Evolutionary conservation across 441 rosid species (phyloP).

Genomic region (Gossypium aridum): DNA sequence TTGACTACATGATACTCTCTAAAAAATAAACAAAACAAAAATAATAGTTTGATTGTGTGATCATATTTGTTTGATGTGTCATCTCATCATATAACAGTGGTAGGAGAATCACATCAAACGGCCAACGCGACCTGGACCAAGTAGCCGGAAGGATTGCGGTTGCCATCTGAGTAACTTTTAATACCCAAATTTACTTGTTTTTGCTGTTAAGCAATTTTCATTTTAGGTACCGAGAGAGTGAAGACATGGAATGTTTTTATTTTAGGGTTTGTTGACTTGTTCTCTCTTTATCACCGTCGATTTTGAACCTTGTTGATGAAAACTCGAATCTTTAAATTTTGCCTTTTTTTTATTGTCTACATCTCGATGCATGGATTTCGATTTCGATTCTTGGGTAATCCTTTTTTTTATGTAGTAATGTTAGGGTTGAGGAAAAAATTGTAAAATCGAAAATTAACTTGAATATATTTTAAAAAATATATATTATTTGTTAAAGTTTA

Average conservation of each 20-base stretch:
- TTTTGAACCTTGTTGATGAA: neutral
- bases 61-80: neutral
- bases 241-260: neutral
- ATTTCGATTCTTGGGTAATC: too few species aligned
- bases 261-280: neutral
- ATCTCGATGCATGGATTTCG: neutral
- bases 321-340: neutral
- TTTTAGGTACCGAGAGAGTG: neutral
- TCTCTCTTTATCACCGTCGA: neutral
- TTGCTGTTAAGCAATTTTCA: neutral
- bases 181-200: neutral
- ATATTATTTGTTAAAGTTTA: too few species aligned
- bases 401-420: too few species aligned
- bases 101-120: conserved; percentile 46
- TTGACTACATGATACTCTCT: too few species aligned
- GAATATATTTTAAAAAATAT: too few species aligned
- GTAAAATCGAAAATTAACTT: too few species aligned
- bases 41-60: neutral
- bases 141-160: conserved; percentile 48
- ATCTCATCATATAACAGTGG: conserved; percentile 27
- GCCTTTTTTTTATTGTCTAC: neutral
- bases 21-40: too few species aligned
- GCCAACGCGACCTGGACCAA: conserved; percentile 65
- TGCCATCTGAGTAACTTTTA: neutral
- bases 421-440: too few species aligned